These are phyloP conservation scores for sweet orange (Citrus sinensis) DNA, from an alignment of 345 rosid genomes.

Conservation along the genomic window DNA sequence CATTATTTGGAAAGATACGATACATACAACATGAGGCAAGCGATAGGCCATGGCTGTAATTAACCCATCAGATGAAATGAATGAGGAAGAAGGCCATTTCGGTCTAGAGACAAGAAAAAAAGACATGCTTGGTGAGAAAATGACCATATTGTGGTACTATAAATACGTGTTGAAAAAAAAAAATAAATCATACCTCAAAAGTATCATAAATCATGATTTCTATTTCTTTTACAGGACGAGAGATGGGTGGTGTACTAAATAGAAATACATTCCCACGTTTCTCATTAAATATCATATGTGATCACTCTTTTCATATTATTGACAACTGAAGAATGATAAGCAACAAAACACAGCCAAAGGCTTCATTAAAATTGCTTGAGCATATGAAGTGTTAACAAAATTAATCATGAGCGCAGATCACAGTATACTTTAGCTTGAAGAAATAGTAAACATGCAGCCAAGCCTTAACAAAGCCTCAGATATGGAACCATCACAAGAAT, in stretches of 20 bases:
- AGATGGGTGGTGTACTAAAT: background rate
- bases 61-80: conserved; percentile 88
- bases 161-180: background rate
- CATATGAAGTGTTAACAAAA: background rate
- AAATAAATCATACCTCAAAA: background rate
- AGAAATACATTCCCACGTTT: background rate
- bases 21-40: conserved; percentile 90
- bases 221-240: background rate
- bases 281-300: background rate
- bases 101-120: conserved; percentile 60
- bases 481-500: background rate
- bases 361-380: background rate
- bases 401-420: background rate
- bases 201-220: background rate
- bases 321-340: background rate
- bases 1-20: conserved; percentile 5
- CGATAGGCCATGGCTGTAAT: conserved; percentile 98
- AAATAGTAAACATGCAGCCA: background rate
- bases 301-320: background rate
- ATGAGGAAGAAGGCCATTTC: conserved; percentile 98
- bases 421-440: background rate
- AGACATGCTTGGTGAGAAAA: background rate
- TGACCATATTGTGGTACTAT: background rate
- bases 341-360: background rate
- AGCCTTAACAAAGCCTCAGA: background rate